phyloP scores from a whole-genome alignment of 495 filamentous ascomycete genomes.

The Apiosordaria backusii region DNA sequence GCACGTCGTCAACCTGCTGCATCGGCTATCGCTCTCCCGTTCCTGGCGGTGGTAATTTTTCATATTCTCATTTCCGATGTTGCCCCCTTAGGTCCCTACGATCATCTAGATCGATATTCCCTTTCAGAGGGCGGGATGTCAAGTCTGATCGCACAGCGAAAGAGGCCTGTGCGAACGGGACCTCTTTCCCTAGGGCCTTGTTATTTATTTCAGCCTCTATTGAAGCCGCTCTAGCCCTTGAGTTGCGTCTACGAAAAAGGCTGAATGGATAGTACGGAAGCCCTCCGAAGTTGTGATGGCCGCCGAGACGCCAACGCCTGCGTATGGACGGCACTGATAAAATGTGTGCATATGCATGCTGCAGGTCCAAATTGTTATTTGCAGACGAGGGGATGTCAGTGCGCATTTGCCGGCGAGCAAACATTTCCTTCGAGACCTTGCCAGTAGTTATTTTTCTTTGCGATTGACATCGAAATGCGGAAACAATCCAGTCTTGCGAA shows the following conservation, averaged over 20 bases:
- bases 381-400: conserved; percentile 17
- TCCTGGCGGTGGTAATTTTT: neutral
- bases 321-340: neutral
- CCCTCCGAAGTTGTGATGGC: no score
- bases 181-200: neutral
- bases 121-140: neutral
- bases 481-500: neutral
- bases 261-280: neutral
- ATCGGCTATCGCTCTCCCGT: neutral
- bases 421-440: neutral
- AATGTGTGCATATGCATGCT: neutral
- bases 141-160: neutral
- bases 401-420: conserved; percentile 20
- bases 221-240: conserved; percentile 12
- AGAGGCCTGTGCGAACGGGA: neutral
- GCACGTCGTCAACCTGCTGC: neutral
- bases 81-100: neutral
- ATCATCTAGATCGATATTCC: neutral
- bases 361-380: neutral
- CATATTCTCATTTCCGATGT: neutral
- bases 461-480: neutral
- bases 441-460: neutral
- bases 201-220: conserved; percentile 17
- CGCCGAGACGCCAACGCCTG: neutral
- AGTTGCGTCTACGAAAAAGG: neutral